Base-by-base conservation (phyloP, 2,329 filamentous ascomycete species). In the Penicillium sp. region DNA sequence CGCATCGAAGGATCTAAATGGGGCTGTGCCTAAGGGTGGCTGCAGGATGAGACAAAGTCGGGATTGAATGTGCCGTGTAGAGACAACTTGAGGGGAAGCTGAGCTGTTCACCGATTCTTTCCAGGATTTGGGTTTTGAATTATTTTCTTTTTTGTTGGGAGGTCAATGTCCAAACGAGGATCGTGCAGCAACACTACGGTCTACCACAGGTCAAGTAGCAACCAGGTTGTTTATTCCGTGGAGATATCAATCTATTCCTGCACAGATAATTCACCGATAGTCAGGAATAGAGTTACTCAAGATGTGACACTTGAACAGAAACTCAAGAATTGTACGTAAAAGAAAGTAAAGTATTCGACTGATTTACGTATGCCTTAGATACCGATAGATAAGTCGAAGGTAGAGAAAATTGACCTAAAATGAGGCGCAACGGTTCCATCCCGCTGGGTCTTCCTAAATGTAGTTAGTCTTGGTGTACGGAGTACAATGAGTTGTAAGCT, bases 1-100 rank as follows among this genome's bases (percentile, higher is more conserved):
- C 61, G 69, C 68, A 69, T 69, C 66, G 67, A 71, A 71, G 62
- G 50, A 63, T 57, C 52, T 26, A 35, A 58, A 53, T 49, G 63
- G 58, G 61, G 63, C 63, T 61, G 57, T 59, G 57, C 44, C 61
- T 57, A 53, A 33, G 45, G 48, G 50, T 58, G 58, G 56, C 56
- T 64, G 63, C 54, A 59, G 53, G 57, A 49, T 63, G 53, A 58
- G 59, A 59, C 25, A 55, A 29, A 44, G 42, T 48, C 31, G 29
- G 46, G 42, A 50, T 45, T 31, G 39, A 42, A 43, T 23, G 10
- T 42, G 39, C 19, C 25, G 21, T 31, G 48, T 45, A 55, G 51
- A 59, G 57, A 57, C 51, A 48, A 45, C 29, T 57, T 50, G 56
- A 46, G 45, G 48, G 43, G 27, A 27, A 47, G 25, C 25, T 47